Percentiles rank a stretch among this genome's conserved stretches.
Conservation (phyloP, 495 filamentous ascomycete species). For the Cairneyella variabilis region DNA sequence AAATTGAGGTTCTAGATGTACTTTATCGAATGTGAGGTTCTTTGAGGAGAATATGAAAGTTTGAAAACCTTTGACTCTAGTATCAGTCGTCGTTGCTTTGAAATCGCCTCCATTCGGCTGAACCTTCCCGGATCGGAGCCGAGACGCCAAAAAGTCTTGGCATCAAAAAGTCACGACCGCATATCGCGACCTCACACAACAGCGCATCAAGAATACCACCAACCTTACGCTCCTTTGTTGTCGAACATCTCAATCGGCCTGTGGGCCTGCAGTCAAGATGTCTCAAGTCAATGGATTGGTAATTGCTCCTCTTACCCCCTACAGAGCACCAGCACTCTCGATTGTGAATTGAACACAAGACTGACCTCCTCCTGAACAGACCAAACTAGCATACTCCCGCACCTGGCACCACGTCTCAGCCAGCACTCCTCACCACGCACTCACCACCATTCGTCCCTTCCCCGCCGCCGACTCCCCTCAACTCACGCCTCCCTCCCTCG, state of each 20-base stretch:
- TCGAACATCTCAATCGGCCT: conserved; percentile 20
- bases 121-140: background rate
- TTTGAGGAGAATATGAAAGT: background rate
- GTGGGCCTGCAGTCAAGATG: conserved; percentile 39
- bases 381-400: conserved; percentile 91
- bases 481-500: conserved; percentile 66
- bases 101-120: conserved; percentile 23
- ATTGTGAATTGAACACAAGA: background rate
- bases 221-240: background rate
- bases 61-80: background rate
- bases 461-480: conserved; percentile 41
- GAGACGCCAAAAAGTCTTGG: conserved; percentile 19
- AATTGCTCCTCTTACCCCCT: conserved; percentile 29
- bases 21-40: too few relatives aligned
- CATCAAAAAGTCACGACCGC: conserved; percentile 23
- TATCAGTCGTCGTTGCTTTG: conserved; percentile 26
- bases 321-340: background rate
- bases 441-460: conserved; percentile 43
- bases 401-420: conserved; percentile 89
- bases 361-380: conserved; percentile 50
- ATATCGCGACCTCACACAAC: conserved; percentile 3
- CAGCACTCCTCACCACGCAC: conserved; percentile 47
- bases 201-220: conserved; percentile 1
- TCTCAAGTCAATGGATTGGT: conserved; percentile 67
- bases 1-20: too few relatives aligned